Evolutionary conservation across 1,284 basidiomycete genomes (phyloP), one percentile per base, ranked within the genome.

Genomic region (Bothia castanella): DNA sequence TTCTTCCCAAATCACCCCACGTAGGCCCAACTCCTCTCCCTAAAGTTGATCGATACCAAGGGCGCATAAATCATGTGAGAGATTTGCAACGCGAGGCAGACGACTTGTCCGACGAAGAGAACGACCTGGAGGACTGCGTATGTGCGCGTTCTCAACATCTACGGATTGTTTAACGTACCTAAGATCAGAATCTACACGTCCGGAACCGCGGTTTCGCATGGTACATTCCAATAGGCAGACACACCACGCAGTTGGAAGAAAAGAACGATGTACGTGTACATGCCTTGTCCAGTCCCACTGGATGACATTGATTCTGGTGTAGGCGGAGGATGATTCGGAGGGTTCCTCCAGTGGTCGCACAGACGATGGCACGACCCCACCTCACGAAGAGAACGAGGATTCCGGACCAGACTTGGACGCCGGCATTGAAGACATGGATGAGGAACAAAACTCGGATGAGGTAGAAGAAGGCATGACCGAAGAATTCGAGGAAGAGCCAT

Each of bases 31-130:
- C 74, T 2, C 87, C 87, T 11, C 65, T 83, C 5, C 74, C 81
- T 3, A 71, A 69, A 45, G 69, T 62, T 31, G 72, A 76, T 31
- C 74, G 76, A 38, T 71, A 71, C 5, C 75, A 79, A 55, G 76
- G 75, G 3, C 74, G 78, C 34, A 65, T 89, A 54, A 82, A 82
- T 57, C 74, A 77, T 27, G 71, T 78, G 40, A 78, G 87, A 30
- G 85, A 92, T 64, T 69, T 90, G 36, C 79, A 82, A 58, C 79
- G 80, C 49, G 90, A 93, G 64, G 85, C 89, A 74, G 89, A 89
- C 34, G 89, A 92, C 55, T 71, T 94, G 52, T 91, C 86, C 57
- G 89, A 92, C 52, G 88, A 91, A 63, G 91, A 93, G 63, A 80
- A 79, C 42, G 86, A 89, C 57, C 64, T 90, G 12, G 87, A 89